Conservation (phyloP, 2,329 filamentous ascomycete genomes). For the Arthrobotrys conoides region DNA sequence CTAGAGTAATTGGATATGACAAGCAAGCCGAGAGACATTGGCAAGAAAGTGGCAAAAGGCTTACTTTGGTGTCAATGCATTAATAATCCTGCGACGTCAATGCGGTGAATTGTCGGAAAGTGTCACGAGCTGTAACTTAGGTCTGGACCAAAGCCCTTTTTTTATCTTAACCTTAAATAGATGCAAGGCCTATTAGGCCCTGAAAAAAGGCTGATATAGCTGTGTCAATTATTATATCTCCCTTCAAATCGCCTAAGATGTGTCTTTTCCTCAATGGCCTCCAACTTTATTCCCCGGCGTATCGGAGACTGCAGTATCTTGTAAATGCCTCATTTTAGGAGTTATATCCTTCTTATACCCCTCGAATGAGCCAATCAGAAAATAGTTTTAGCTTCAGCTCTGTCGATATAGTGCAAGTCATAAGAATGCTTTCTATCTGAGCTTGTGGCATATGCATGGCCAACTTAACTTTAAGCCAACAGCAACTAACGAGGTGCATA, state of each 20-base stretch:
- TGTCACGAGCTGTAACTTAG: background rate
- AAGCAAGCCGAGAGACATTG: background rate
- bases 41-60: conserved; percentile 8
- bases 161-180: too few species aligned
- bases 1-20: background rate
- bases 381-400: background rate
- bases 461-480: conserved; percentile 8
- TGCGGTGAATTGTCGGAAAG: background rate
- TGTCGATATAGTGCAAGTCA: background rate
- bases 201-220: background rate
- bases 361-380: background rate
- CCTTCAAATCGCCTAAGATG: background rate
- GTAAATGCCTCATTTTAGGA: conserved; percentile 1
- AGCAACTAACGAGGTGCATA: background rate
- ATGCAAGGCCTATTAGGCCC: background rate
- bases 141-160: background rate
- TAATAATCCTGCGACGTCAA: background rate
- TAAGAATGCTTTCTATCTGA: background rate
- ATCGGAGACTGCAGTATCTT: background rate
- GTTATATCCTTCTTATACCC: background rate
- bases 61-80: background rate
- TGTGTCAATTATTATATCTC: background rate
- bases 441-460: conserved; percentile 5
- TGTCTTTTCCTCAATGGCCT: background rate
- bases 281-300: background rate